Evolutionary conservation across 805 yeast genomes (phyloP).

Genomic region (Kluyveromyces lactis): DNA sequence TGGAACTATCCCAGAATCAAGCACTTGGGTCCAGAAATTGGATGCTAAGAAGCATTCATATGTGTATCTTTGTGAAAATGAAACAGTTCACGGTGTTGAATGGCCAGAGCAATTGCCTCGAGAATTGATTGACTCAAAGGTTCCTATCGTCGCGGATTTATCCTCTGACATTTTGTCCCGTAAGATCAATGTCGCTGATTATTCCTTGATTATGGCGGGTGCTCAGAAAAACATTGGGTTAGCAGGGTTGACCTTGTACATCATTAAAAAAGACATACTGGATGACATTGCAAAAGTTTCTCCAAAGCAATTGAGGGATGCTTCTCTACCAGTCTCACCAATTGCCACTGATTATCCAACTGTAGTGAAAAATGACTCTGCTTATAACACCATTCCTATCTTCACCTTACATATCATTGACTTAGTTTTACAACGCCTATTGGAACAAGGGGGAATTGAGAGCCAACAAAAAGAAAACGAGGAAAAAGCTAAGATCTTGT

Average conservation of each 20-base stretch:
- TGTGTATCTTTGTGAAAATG: slow-evolving; percentile 90
- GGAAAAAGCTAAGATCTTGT: slow-evolving; percentile 56
- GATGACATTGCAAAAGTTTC: slow-evolving; percentile 44
- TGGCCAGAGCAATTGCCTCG: slow-evolving; percentile 40
- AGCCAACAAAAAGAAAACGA: slow-evolving; percentile 50
- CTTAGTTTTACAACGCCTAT: slow-evolving; percentile 58
- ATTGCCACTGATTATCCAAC: slow-evolving; percentile 83
- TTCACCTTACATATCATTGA: slow-evolving; percentile 83
- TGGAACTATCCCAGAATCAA: slow-evolving; percentile 56
- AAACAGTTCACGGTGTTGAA: slow-evolving; percentile 94
- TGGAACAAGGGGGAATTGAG: slow-evolving; percentile 64
- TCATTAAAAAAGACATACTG: slow-evolving; percentile 72
- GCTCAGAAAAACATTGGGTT: slow-evolving; percentile 97
- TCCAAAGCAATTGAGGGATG: slow-evolving; percentile 48
- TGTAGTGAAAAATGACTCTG: slow-evolving; percentile 80
- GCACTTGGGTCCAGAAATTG: slow-evolving; percentile 49
- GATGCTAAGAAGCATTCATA: slow-evolving; percentile 57
- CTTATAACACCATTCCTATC: slow-evolving; percentile 93
- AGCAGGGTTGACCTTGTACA: slow-evolving; percentile 90
- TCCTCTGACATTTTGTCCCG: slow-evolving; percentile 87
- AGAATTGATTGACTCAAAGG: slow-evolving; percentile 47
- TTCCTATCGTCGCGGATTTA: slow-evolving; percentile 88
- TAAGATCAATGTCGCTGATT: slow-evolving; percentile 70
- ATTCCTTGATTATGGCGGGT: slow-evolving; percentile 90
- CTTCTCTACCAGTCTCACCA: slow-evolving; percentile 74